Base-by-base conservation (phyloP, 2,329 filamentous ascomycete genomes). In the Phyllosticta citribraziliensis region DNA sequence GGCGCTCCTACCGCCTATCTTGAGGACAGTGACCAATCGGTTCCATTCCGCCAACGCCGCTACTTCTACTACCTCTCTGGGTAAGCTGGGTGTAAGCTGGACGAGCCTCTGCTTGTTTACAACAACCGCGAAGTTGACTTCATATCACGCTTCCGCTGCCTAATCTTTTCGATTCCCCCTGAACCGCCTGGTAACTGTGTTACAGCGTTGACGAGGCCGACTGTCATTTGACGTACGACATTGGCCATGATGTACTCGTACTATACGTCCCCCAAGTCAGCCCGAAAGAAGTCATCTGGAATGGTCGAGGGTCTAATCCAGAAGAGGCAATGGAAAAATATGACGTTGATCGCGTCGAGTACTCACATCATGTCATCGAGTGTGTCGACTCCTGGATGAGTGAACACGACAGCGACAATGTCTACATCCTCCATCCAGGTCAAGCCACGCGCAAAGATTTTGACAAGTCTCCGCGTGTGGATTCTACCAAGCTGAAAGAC, bases 191-290 rank as follows among this genome's bases (percentile, higher is more conserved):
- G n/a, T 61, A 33, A 64, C 55, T 59, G 66, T 64, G 20, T 30
- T 30, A 27, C 33, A 74, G 71, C 52, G 71, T 61, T 22, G 75
- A 83, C 58, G 78, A 82, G 62, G 72, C 82, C 1, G 79, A 82
- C 65, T 84, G 81, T 66, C 74, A 78, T 61, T 66, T 85, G 51
- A 82, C 79, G 2, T 86, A 86, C 69, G 78, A 84, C 67, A 79
- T 85, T 63, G 71, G 73, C 33, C 75, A 75, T 11, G 87, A 92
- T 70, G 75, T 77, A 22, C 80, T 94, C 61, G 84, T 81, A 5
- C 81, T 93, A 27, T 94, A 88, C 82, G 84, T 93, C 55, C 88
- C 88, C 2, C 82, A 84, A 66, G 83, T 86, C 65, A 83, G 88
- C 65, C 83, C 82, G 14, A 78, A 77, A 17, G 78, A 81, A 66